A percentile compares a stretch with the other conserved stretches of the same genome.
Evolutionary conservation across 192 early-diverging fungal genomes (phyloP).

Genomic region (Thamnidium elegans): DNA sequence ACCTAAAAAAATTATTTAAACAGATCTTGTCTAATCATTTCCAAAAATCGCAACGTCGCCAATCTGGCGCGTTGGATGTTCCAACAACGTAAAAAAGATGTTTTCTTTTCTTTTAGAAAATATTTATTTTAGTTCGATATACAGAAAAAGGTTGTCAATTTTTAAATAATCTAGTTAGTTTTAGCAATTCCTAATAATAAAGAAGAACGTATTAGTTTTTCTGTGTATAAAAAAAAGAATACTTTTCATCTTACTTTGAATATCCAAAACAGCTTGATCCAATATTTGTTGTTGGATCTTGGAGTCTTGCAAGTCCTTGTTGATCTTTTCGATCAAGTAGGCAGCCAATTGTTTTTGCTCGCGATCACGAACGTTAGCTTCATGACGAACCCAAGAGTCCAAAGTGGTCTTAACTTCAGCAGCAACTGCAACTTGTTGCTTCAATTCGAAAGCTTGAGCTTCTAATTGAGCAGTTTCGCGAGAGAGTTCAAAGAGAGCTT

Average conservation of each 20-base stretch:
- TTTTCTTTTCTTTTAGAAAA: neutral
- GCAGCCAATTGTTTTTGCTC: conserved; percentile 88
- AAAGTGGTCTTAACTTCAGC: conserved; percentile 83
- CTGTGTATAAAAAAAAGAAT: neutral
- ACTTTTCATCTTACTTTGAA: conserved; percentile 44
- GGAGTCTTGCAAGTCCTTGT: conserved; percentile 64
- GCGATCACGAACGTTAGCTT: conserved; percentile 87
- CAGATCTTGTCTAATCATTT: too few species aligned
- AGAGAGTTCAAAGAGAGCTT: conserved; percentile 90
- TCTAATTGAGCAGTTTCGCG: conserved; percentile 94
- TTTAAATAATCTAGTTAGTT: conserved; percentile 17
- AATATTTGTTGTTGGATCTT: conserved; percentile 62
- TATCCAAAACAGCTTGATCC: conserved; percentile 55
- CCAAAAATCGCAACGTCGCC: too few species aligned
- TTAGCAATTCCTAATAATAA: conserved; percentile 23
- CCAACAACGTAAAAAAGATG: too few species aligned
- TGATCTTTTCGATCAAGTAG: conserved; percentile 81
- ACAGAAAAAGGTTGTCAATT: too few species aligned
- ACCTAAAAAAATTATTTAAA: too few species aligned
- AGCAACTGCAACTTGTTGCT: conserved; percentile 84
- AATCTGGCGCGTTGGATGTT: too few species aligned
- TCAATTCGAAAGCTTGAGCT: conserved; percentile 91
- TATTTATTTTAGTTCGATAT: neutral
- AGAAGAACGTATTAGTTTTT: neutral
- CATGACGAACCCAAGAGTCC: conserved; percentile 98